These are phyloP conservation scores for Coemansia pectinata DNA, from an alignment of 192 early-diverging fungal genomes.

Conservation along the genomic window DNA sequence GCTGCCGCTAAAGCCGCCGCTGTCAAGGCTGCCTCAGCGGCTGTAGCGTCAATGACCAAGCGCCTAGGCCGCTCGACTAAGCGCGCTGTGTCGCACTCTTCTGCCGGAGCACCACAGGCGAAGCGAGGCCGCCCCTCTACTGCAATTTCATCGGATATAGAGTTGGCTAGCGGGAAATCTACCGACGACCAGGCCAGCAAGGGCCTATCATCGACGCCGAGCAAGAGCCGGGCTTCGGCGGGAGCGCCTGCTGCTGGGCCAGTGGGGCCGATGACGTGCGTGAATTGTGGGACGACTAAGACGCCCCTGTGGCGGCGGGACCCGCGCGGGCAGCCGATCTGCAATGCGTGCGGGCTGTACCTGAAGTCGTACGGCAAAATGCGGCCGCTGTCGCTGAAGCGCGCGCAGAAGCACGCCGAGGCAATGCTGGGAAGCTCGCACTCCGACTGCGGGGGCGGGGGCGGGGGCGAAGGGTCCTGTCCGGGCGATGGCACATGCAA, in stretches of 20 bases:
- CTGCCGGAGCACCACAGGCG: not conserved
- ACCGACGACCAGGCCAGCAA: constrained; percentile 12
- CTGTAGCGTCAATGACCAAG: constrained; percentile 31
- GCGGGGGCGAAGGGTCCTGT: constrained; percentile 57
- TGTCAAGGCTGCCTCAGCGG: constrained; percentile 33
- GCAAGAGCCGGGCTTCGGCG: not conserved
- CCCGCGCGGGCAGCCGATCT: constrained; percentile 71
- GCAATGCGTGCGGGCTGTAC: constrained; percentile 75
- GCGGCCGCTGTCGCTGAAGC: constrained; percentile 54
- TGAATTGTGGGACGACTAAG: constrained; percentile 75
- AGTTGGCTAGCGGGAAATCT: not conserved
- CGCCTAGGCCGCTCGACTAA: constrained; percentile 27
- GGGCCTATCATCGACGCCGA: constrained; percentile 13
- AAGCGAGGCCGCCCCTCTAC: not conserved
- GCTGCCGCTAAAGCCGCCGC: constrained; percentile 50
- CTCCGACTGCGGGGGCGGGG: not conserved
- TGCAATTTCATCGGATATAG: not conserved
- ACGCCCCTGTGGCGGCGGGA: constrained; percentile 83
- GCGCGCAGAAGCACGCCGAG: constrained; percentile 25
- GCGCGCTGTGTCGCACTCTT: constrained; percentile 18
- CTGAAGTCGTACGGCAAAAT: constrained; percentile 54
- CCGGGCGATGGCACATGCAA: constrained; percentile 79
- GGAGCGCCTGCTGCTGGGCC: not conserved
- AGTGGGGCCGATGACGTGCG: constrained; percentile 58
- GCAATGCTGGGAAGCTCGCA: not conserved